Evolutionary conservation across 2,329 filamentous ascomycete genomes (phyloP), one percentile per base, ranked within the genome.

Genomic region (Verticillium nubilum): DNA sequence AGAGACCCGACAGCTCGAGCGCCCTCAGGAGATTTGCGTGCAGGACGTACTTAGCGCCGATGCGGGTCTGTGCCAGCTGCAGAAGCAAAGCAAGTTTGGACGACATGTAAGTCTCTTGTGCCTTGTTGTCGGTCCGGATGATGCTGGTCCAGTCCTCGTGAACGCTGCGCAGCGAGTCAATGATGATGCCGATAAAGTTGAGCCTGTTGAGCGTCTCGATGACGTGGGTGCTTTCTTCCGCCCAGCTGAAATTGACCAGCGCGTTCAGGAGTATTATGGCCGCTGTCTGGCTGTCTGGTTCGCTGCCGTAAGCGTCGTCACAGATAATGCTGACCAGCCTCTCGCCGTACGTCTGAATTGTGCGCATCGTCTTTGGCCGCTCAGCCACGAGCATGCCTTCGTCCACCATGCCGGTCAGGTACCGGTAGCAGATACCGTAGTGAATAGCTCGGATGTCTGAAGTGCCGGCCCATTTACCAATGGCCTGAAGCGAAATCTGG

Each of bases 371-470:
- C 70, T 90, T 83, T 28, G 76, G 73, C 19, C 80, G 77, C 37
- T 77, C 80, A 2, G 79, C 75, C 15, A 73, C 71, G 50, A 78
- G 70, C 58, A 82, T 74, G 42, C 81, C 77, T 56, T 81, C 74
- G 61, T 85, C 80, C 7, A 83, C 74, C 66, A 93, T 88, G 52
- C 89, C 87, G 4, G 86, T 85, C 57, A 97, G 81, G 70, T 96
- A 96, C 23, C 90, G 86, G 71, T 93, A 94, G 76, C 90, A 93
- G 67, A 97, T 96, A 67, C 90, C 90, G 73, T 98, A 99, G 74
- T 96, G 94, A 25, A 90, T 83, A 60, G 95, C 87, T 56, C 95
- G 87, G 42, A 99, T 78, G 58, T 86, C 81, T 17, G 90, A 78
- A 58, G 85, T 87, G 4, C 88, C 87, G 1, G 87, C 83, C 69